Percentiles rank a stretch among this genome's conserved stretches.
Evolutionary conservation across 108 stramenopile species (phyloP).

Genomic region (Cylindrotheca closterium): DNA sequence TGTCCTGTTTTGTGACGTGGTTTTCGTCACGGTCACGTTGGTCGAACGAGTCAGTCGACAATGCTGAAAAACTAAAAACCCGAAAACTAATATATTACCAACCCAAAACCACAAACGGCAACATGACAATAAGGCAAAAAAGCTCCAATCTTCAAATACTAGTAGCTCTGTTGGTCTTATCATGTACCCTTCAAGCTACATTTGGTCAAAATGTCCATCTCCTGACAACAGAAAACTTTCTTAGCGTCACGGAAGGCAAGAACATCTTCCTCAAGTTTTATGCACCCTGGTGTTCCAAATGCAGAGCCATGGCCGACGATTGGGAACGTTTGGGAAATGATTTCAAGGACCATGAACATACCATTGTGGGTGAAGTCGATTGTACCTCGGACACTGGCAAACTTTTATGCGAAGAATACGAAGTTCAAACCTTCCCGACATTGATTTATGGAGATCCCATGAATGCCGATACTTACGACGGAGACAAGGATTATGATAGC

Average conservation of each 20-base stretch:
- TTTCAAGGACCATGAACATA: slow-evolving; percentile 38
- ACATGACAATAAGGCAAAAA: no score
- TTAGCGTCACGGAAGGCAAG: slow-evolving; percentile 55
- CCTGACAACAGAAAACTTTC: slow-evolving; percentile 58
- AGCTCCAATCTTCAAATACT: no score
- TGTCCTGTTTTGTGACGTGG: no score
- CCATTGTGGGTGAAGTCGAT: slow-evolving; percentile 76
- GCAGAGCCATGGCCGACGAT: slow-evolving; percentile 54
- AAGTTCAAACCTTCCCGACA: slow-evolving; percentile 83
- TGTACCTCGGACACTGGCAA: slow-evolving; percentile 68
- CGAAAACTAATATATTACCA: no score
- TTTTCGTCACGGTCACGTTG: no score
- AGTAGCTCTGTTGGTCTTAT: no score
- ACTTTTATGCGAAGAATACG: slow-evolving; percentile 70
- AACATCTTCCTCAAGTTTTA: slow-evolving; percentile 65
- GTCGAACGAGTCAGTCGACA: no score
- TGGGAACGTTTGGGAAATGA: slow-evolving; percentile 74
- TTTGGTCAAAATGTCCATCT: no score
- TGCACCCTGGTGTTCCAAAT: no score
- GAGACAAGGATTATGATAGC: slow-evolving; percentile 59
- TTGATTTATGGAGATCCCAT: slow-evolving; percentile 70
- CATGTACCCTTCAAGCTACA: no score
- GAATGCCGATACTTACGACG: slow-evolving; percentile 78
- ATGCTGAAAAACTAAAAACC: no score
- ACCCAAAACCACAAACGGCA: no score